Evolutionary conservation across 164 flowering plant genomes (phyloP).

Genomic region (Liquidambar formosana): DNA sequence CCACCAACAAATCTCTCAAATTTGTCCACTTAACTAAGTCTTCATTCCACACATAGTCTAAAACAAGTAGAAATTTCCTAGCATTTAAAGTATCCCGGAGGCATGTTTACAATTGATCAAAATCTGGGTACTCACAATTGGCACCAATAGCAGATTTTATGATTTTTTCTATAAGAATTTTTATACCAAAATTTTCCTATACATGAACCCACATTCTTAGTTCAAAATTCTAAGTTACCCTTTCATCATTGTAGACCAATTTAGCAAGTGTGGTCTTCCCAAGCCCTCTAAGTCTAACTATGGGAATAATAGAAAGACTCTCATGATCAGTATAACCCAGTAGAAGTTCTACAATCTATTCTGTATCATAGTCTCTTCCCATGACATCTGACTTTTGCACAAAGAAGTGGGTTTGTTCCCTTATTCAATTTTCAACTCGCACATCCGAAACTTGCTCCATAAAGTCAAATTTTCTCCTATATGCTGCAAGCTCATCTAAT

Average conservation of each 20-base stretch:
- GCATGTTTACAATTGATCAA: too few relatives aligned
- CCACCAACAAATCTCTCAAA: too few relatives aligned
- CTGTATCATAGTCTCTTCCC: constrained; percentile 2
- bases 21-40: not conserved
- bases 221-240: not conserved
- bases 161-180: too few relatives aligned
- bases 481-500: too few relatives aligned
- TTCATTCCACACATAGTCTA: constrained; percentile 13
- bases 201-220: constrained; percentile 2
- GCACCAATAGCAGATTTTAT: too few relatives aligned
- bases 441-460: not conserved
- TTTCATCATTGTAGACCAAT: not conserved
- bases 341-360: not conserved
- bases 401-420: not conserved
- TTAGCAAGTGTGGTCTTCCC: constrained; percentile 8
- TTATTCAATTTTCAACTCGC: not conserved
- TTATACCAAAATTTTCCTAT: not conserved
- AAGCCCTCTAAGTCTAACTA: constrained; percentile 11
- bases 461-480: not conserved
- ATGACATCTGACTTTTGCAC: not conserved
- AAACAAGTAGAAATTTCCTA: not conserved
- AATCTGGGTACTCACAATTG: too few relatives aligned
- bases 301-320: not conserved
- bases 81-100: too few relatives aligned
- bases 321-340: not conserved